Conservation (phyloP, 805 yeast genomes). For the Wickerhamomyces subpelliculosus region DNA sequence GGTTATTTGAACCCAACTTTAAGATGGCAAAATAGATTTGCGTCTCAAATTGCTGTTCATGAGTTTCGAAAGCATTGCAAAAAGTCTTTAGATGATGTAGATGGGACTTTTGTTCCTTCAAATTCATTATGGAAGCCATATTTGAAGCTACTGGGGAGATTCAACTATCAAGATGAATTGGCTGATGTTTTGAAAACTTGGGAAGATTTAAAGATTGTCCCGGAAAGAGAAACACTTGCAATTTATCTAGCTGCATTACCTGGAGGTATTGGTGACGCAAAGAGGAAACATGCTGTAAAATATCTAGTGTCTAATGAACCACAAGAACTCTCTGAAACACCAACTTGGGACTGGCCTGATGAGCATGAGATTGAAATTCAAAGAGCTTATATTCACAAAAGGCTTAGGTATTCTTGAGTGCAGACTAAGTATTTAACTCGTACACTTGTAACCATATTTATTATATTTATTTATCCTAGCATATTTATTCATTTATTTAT, state of each 20-base stretch:
- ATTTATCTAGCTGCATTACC: slow-evolving; percentile 28
- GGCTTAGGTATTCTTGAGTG: too few species aligned
- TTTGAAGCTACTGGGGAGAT: slow-evolving; percentile 40
- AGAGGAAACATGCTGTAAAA: slow-evolving; percentile 27
- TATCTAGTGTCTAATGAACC: slow-evolving; percentile 1
- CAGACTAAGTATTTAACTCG: too few species aligned
- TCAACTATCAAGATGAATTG: slow-evolving; percentile 42
- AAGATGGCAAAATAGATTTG: slow-evolving; percentile 44
- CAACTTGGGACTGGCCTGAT: slow-evolving; percentile 32
- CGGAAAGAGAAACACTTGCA: slow-evolving; percentile 32
- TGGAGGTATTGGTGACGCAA: slow-evolving; percentile 24
- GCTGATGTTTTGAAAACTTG: slow-evolving; percentile 46
- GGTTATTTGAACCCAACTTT: slow-evolving; percentile 26
- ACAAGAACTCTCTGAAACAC: too few species aligned
- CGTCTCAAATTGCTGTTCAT: slow-evolving; percentile 53
- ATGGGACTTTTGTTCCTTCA: slow-evolving; percentile 31
- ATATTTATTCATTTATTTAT: slow-evolving; percentile 2
- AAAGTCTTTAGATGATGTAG: slow-evolving; percentile 19
- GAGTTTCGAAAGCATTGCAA: slow-evolving; percentile 43
- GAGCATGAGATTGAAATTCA: slow-evolving; percentile 16
- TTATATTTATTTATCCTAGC: background rate
- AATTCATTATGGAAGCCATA: slow-evolving; percentile 46
- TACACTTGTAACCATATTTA: too few species aligned
- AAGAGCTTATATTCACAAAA: slow-evolving; percentile 3
- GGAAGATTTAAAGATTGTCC: slow-evolving; percentile 39